A percentile compares a stretch with the other conserved stretches of the same genome.
Evolutionary conservation across 176 grass and related monocot species (phyloP).

Genomic region (Pontederia paniculata): DNA sequence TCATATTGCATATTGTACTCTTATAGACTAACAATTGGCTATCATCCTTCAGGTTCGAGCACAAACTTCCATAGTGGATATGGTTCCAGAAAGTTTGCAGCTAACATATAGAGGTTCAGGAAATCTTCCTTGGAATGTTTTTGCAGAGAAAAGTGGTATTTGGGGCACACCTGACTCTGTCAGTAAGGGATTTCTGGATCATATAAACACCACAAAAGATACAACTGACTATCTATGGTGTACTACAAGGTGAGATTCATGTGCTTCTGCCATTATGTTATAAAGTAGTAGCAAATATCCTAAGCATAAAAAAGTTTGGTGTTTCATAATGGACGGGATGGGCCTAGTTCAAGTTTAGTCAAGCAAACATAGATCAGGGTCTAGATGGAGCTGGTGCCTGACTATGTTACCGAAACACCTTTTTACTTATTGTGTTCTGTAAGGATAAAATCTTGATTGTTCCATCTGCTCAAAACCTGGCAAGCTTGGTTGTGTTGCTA

Average conservation of each 20-base stretch:
- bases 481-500: too few species aligned
- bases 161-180: slow-evolving; percentile 63
- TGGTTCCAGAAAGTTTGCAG: slow-evolving; percentile 54
- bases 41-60: slow-evolving; percentile 42
- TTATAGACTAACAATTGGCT: not conserved
- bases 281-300: not conserved
- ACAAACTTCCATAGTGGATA: slow-evolving; percentile 53
- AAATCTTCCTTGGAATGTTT: slow-evolving; percentile 42
- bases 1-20: too few species aligned
- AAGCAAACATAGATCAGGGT: too few species aligned
- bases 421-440: too few species aligned
- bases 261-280: not conserved
- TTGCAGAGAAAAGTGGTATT: slow-evolving; percentile 52
- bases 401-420: too few species aligned
- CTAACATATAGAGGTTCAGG: slow-evolving; percentile 23
- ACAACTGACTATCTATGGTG: slow-evolving; percentile 98
- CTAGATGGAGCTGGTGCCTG: too few species aligned
- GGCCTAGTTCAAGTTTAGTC: too few species aligned
- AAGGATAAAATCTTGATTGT: too few species aligned
- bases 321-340: too few species aligned
- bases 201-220: slow-evolving; percentile 96
- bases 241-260: slow-evolving; percentile 56
- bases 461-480: too few species aligned
- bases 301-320: too few species aligned
- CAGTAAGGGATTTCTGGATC: slow-evolving; percentile 61